Percentiles rank a stretch among this genome's conserved stretches.
Conservation (phyloP, 1,139 yeast genomes). For the Candida sp. region DNA sequence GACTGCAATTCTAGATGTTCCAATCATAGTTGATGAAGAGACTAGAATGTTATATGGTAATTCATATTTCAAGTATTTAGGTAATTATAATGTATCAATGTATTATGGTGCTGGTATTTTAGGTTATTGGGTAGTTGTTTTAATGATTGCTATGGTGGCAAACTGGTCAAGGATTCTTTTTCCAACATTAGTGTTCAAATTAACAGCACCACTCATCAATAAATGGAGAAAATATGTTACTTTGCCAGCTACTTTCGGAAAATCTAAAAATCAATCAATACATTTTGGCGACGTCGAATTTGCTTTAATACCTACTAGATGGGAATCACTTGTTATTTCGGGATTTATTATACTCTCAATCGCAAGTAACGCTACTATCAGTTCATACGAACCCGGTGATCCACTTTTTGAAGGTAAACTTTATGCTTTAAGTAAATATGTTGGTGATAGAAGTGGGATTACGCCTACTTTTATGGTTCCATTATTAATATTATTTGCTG, state of each 20-base stretch:
- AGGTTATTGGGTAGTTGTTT: slow-evolving; percentile 47
- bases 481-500: slow-evolving; percentile 28
- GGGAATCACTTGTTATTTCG: slow-evolving; percentile 21
- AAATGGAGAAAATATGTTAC: slow-evolving; percentile 23
- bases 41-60: slow-evolving; percentile 11
- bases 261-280: slow-evolving; percentile 16
- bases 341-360: slow-evolving; percentile 45
- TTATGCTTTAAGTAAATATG: slow-evolving; percentile 12
- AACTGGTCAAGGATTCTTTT: slow-evolving; percentile 38
- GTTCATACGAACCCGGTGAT: slow-evolving; percentile 18
- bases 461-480: slow-evolving; percentile 21
- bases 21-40: slow-evolving; percentile 17
- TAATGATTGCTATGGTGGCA: slow-evolving; percentile 34
- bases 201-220: slow-evolving; percentile 20
- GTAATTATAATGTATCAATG: slow-evolving; percentile 36
- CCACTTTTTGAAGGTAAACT: slow-evolving; percentile 14
- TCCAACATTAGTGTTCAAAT: slow-evolving; percentile 20
- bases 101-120: slow-evolving; percentile 47
- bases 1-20: slow-evolving; percentile 16
- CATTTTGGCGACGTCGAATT: slow-evolving; percentile 14
- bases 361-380: slow-evolving; percentile 27
- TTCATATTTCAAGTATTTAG: slow-evolving; percentile 26
- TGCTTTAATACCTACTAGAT: slow-evolving; percentile 22
- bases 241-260: slow-evolving; percentile 26
- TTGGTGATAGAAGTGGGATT: slow-evolving; percentile 33